Percentiles rank a stretch among this genome's conserved stretches.
These are phyloP conservation scores for Gossypium raimondii DNA, from an alignment of 345 rosid genomes.

Conservation along the genomic window DNA sequence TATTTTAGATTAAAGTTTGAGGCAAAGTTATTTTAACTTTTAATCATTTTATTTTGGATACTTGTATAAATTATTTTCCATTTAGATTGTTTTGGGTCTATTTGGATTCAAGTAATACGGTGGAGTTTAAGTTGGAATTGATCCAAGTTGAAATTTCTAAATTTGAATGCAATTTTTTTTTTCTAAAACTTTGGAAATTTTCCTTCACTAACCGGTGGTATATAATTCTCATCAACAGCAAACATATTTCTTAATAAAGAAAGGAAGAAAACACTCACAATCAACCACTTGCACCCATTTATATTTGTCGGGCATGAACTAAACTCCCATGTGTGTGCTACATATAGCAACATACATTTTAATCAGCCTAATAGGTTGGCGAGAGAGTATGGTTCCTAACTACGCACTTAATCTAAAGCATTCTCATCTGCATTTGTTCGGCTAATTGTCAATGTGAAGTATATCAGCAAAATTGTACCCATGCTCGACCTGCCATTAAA, in stretches of 20 bases:
- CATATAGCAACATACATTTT: background rate
- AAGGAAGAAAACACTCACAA: background rate
- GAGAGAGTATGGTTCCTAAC: background rate
- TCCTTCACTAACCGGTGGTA: no score
- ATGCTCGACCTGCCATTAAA: constrained; percentile 68
- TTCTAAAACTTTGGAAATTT: no score
- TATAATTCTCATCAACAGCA: background rate
- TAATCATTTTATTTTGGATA: no score
- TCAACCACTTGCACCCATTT: constrained; percentile 11
- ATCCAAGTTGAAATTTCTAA: no score
- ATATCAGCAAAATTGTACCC: constrained; percentile 87
- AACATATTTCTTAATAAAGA: background rate
- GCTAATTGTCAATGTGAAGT: constrained; percentile 69
- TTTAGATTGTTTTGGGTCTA: no score
- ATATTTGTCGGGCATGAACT: constrained; percentile 11
- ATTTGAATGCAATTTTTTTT: no score
- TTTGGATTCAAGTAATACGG: no score
- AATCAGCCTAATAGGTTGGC: background rate
- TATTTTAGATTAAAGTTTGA: no score
- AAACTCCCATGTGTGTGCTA: constrained; percentile 17
- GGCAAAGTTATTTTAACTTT: no score
- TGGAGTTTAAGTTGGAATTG: no score
- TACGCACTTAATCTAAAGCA: constrained; percentile 33
- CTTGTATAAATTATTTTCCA: no score
- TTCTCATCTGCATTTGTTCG: constrained; percentile 32